Base-by-base conservation (phyloP, 2,329 filamentous ascomycete genomes). In the Herpomyces periplanetae region DNA sequence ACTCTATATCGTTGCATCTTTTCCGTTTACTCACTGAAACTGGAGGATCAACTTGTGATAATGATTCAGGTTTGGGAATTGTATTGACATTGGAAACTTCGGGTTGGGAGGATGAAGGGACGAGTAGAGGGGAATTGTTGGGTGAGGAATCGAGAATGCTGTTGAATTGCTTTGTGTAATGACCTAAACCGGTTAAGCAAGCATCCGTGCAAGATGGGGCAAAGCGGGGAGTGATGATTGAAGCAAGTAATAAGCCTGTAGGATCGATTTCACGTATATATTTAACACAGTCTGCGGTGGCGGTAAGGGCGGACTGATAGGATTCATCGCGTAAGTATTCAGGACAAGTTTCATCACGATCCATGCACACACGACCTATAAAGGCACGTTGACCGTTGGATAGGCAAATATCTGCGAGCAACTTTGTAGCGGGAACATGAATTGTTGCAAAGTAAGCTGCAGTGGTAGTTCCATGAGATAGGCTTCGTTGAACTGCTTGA, bases 311-410 rank as follows among this genome's bases (percentile, higher is more conserved):
- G 10, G 46, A 41, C 2, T 50, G 49, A 0, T 56, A 38, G 8
- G 50, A 56, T 22, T 51, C 50, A 34, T 96, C 80, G 10, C 57
- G 49, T 41, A 91, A 91, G 41, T 61, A 65, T 1, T 51, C 47
- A 0, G 73, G 73, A 14, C 56, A 60, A 3, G 63, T 35, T n/a
- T n/a, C n/a, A 25, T 49, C 45, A 12, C 50, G 49, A 35, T 91
- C 69, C 80, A 96, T 91, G 44, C 73, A 88, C n/a, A 84, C 66
- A 15, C 80, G 51, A 13, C 80, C 80, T 15, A 96, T 53, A 27
- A 91, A 65, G 4, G 80, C 80, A 20, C 80, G 50, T 40, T 96
- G 80, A 17, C 80, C 80, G 11, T 53, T 43, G 1, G 41, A 34
- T n/a, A 66, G 46, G 31, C 75, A 88, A 8, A 88, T 51, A 26